These are phyloP conservation scores for Globisporangium recalcitrans DNA, from an alignment of 352 stramenopile genomes.

Conservation along the genomic window DNA sequence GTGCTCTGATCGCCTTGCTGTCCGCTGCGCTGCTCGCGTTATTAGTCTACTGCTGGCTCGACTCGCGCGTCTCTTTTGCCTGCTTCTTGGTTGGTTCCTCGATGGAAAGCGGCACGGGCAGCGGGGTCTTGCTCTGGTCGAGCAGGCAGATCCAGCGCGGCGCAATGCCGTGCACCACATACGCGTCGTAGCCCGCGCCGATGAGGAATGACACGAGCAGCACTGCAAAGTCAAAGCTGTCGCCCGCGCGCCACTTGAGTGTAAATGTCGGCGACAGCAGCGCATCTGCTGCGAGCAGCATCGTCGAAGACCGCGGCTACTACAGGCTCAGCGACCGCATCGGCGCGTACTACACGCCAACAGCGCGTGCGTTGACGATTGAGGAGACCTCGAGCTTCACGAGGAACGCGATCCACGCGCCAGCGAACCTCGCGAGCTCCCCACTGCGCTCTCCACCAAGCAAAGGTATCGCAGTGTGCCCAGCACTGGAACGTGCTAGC, in stretches of 20 bases:
- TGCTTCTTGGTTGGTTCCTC: slow-evolving; percentile 40
- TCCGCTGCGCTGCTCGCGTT: slow-evolving; percentile 8
- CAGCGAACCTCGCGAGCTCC: slow-evolving; percentile 34
- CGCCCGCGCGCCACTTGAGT: slow-evolving; percentile 83
- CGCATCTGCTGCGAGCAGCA: slow-evolving; percentile 8
- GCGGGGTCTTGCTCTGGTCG: slow-evolving; percentile 83
- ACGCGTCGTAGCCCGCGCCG: slow-evolving; percentile 93
- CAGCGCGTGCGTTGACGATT: slow-evolving; percentile 54
- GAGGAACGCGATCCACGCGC: slow-evolving; percentile 38
- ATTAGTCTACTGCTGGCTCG: not conserved
- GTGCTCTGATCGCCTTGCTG: slow-evolving; percentile 16
- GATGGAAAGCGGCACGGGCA: slow-evolving; percentile 53
- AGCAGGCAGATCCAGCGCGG: slow-evolving; percentile 87
- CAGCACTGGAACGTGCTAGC: slow-evolving; percentile 39
- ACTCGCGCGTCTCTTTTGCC: not conserved
- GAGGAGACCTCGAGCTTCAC: slow-evolving; percentile 69
- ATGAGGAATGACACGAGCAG: slow-evolving; percentile 90
- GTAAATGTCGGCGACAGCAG: slow-evolving; percentile 64
- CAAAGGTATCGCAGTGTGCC: slow-evolving; percentile 42
- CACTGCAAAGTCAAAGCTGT: slow-evolving; percentile 91
- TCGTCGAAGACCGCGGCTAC: slow-evolving; percentile 61
- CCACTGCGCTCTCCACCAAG: slow-evolving; percentile 34
- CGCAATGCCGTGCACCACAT: slow-evolving; percentile 88
- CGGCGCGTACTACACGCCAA: slow-evolving; percentile 67
- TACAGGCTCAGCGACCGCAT: slow-evolving; percentile 83